Percentiles rank a stretch among this genome's conserved stretches.
Evolutionary conservation across 176 grass and related monocot genomes (phyloP).

Genomic region (Carex littledalei): DNA sequence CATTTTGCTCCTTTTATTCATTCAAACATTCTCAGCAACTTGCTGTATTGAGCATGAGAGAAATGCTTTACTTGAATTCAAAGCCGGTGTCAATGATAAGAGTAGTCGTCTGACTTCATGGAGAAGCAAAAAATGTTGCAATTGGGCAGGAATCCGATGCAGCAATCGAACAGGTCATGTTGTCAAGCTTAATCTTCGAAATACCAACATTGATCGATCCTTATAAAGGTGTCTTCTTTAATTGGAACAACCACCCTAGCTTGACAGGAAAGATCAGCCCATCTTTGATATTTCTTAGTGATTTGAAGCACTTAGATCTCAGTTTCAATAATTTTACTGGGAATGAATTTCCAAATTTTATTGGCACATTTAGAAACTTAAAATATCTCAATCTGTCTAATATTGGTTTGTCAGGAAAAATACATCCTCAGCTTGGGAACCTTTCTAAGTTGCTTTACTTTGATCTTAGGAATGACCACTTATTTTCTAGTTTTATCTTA

Average conservation of each 20-base stretch:
- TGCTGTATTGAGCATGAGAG: conserved; percentile 19
- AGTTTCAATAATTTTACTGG: not conserved
- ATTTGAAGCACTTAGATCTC: not conserved
- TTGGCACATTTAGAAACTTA: not conserved
- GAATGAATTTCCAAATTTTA: not conserved
- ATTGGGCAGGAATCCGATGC: too few relatives aligned
- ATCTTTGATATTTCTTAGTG: conserved; percentile 7
- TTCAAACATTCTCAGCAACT: not conserved
- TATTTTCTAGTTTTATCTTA: not conserved
- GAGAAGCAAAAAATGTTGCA: conserved; percentile 37
- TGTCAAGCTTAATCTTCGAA: not conserved
- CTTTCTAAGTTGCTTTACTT: conserved; percentile 26
- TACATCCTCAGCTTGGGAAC: conserved; percentile 34
- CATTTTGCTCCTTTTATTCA: not conserved
- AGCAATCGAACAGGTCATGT: too few relatives aligned
- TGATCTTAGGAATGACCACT: not conserved
- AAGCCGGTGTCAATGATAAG: not conserved
- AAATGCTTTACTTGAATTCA: conserved; percentile 26
- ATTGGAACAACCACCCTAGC: not conserved
- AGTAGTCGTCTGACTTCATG: conserved; percentile 7
- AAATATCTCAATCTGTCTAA: conserved; percentile 27
- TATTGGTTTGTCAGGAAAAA: not conserved
- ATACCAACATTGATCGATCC: not conserved
- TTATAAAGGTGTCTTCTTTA: too few relatives aligned
- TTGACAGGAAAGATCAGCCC: conserved; percentile 28